Conservation (phyloP, 116 monocot species). For the Iris pallida region DNA sequence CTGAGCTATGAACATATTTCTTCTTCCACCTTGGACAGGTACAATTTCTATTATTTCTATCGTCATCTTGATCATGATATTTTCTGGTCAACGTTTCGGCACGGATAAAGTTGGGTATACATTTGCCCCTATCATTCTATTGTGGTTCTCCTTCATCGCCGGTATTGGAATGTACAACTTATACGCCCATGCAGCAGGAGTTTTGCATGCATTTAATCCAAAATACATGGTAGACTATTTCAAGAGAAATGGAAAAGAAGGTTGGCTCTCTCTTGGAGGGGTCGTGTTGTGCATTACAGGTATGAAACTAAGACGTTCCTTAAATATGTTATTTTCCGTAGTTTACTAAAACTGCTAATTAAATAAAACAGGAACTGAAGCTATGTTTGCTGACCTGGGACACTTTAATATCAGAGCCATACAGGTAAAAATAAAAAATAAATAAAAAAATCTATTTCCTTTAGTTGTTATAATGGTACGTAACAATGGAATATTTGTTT, state of each 20-base stretch:
- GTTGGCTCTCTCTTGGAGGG: slow-evolving; percentile 72
- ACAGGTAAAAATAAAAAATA: too few species aligned
- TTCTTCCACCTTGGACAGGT: background rate
- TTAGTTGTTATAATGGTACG: too few species aligned
- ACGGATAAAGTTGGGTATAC: slow-evolving; percentile 68
- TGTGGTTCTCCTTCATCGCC: slow-evolving; percentile 49
- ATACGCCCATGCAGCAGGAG: slow-evolving; percentile 27
- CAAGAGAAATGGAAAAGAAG: slow-evolving; percentile 53
- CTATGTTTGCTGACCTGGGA: slow-evolving; percentile 88
- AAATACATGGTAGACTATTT: slow-evolving; percentile 56
- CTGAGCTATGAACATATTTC: too few species aligned
- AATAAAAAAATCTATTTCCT: too few species aligned
- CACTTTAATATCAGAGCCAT: slow-evolving; percentile 68
- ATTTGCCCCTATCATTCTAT: slow-evolving; percentile 54
- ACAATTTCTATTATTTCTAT: slow-evolving; percentile 32
- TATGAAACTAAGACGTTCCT: background rate
- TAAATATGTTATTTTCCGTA: background rate
- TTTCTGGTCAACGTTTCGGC: slow-evolving; percentile 45
- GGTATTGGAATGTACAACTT: slow-evolving; percentile 56
- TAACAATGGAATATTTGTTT: too few species aligned
- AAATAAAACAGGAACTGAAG: slow-evolving; percentile 56
- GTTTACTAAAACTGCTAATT: background rate
- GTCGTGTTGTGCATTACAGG: slow-evolving; percentile 65
- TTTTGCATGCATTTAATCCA: slow-evolving; percentile 63
- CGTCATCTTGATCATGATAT: slow-evolving; percentile 39